Evolutionary conservation across 805 yeast species (phyloP).

Genomic region (Metschnikowia chrysomelidarum): DNA sequence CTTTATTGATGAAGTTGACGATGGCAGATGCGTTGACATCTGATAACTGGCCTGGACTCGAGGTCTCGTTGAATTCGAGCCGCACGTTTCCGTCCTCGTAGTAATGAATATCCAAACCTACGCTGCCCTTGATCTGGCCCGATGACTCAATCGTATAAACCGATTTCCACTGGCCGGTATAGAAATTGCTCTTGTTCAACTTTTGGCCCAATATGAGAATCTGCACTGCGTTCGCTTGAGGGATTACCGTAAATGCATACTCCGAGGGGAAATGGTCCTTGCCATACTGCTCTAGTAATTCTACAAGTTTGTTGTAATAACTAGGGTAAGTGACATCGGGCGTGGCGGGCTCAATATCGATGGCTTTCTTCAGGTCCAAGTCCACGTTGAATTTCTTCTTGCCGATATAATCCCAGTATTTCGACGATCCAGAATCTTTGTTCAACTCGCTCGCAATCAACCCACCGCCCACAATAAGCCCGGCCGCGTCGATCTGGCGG

Average conservation of each 20-base stretch:
- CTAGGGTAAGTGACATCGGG: slow-evolving; percentile 26
- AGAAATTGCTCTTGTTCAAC: slow-evolving; percentile 71
- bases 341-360: slow-evolving; percentile 49
- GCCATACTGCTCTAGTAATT: slow-evolving; percentile 49
- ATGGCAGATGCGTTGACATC: slow-evolving; percentile 28
- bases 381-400: slow-evolving; percentile 58
- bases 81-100: slow-evolving; percentile 96
- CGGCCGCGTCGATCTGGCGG: slow-evolving; percentile 26
- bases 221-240: slow-evolving; percentile 33
- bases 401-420: slow-evolving; percentile 50
- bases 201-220: slow-evolving; percentile 69
- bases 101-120: slow-evolving; percentile 79
- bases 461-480: slow-evolving; percentile 28
- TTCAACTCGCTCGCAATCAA: slow-evolving; percentile 35
- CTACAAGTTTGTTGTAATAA: slow-evolving; percentile 29
- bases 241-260: slow-evolving; percentile 45
- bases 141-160: slow-evolving; percentile 44
- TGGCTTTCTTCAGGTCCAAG: slow-evolving; percentile 45
- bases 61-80: slow-evolving; percentile 46
- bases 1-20: slow-evolving; percentile 47
- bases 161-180: slow-evolving; percentile 89
- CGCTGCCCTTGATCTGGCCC: slow-evolving; percentile 47
- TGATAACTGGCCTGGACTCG: slow-evolving; percentile 22
- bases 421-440: slow-evolving; percentile 36
- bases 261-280: slow-evolving; percentile 64